Conservation (phyloP, 2,329 filamentous ascomycete genomes). For the Aspergillus pseudoviridinutans region DNA sequence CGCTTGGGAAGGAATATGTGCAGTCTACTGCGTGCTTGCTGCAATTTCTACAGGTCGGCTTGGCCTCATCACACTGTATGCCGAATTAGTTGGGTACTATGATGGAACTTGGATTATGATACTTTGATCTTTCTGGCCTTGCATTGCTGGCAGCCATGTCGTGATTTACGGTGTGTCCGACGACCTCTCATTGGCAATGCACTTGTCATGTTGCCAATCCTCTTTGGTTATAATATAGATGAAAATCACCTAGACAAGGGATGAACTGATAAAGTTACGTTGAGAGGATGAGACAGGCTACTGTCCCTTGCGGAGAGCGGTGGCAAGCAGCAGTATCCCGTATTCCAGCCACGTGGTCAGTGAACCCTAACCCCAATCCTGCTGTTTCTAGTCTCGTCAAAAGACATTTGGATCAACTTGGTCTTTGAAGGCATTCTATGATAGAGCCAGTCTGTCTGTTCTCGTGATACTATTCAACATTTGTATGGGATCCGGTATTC, state of each 20-base stretch:
- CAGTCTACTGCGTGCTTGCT: conserved; percentile 19
- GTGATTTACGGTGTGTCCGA: conserved; percentile 25
- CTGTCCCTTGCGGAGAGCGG: too few relatives aligned
- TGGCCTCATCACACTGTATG: conserved; percentile 24
- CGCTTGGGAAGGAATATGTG: conserved; percentile 8
- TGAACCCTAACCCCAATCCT: not conserved
- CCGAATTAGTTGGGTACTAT: not conserved
- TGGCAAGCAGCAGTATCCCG: not conserved
- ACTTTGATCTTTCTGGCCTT: conserved; percentile 29
- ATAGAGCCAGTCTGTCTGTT: not conserved
- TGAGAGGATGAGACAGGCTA: not conserved
- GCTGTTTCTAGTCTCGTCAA: not conserved
- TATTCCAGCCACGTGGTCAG: not conserved
- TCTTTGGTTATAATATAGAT: not conserved
- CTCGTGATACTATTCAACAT: too few relatives aligned
- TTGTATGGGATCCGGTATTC: too few relatives aligned
- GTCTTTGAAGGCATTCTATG: not conserved
- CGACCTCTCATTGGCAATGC: conserved; percentile 4
- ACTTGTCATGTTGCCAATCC: not conserved
- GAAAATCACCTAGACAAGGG: not conserved
- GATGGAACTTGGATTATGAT: not conserved
- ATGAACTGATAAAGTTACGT: not conserved
- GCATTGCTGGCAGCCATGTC: conserved; percentile 23
- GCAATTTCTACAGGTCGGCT: conserved; percentile 23
- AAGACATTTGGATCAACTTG: not conserved